Conservation (phyloP, 768 basidiomycete species). For the Leccinum disarticulatum region DNA sequence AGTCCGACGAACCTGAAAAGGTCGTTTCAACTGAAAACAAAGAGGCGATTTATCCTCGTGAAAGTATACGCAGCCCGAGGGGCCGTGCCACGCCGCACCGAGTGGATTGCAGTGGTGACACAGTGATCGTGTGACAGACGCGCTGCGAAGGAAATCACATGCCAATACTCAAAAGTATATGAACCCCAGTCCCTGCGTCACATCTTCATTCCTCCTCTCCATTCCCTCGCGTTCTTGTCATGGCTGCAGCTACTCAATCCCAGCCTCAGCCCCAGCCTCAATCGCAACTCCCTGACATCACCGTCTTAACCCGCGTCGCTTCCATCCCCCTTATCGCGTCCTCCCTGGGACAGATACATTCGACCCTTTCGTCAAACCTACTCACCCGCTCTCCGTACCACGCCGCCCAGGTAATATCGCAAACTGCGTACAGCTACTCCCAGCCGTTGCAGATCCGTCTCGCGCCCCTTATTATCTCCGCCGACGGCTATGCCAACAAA, state of each 20-base stretch:
- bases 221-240: slow-evolving; percentile 16
- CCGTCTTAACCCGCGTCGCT: slow-evolving; percentile 60
- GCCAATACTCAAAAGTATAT: slow-evolving; percentile 23
- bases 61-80: slow-evolving; percentile 5
- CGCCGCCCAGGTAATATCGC: slow-evolving; percentile 61
- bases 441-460: slow-evolving; percentile 66
- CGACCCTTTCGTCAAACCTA: slow-evolving; percentile 55
- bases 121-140: slow-evolving; percentile 20
- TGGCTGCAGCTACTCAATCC: slow-evolving; percentile 38
- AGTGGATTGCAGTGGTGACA: slow-evolving; percentile 16
- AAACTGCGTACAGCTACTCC: slow-evolving; percentile 57
- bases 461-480: slow-evolving; percentile 62
- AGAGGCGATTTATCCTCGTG: slow-evolving; percentile 1
- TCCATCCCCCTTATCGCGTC: slow-evolving; percentile 73
- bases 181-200: slow-evolving; percentile 23
- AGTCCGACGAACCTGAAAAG: not conserved
- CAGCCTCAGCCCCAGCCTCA: slow-evolving; percentile 22
- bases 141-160: slow-evolving; percentile 25
- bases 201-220: slow-evolving; percentile 7
- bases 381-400: slow-evolving; percentile 66
- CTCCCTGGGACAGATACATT: slow-evolving; percentile 58
- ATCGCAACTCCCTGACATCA: slow-evolving; percentile 50
- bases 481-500: slow-evolving; percentile 69
- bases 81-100: not conserved
- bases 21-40: not conserved